Evolutionary conservation across 2,329 filamentous ascomycete genomes (phyloP), one percentile per base, ranked within the genome.

Genomic region (Hymenoscyphus occultus): DNA sequence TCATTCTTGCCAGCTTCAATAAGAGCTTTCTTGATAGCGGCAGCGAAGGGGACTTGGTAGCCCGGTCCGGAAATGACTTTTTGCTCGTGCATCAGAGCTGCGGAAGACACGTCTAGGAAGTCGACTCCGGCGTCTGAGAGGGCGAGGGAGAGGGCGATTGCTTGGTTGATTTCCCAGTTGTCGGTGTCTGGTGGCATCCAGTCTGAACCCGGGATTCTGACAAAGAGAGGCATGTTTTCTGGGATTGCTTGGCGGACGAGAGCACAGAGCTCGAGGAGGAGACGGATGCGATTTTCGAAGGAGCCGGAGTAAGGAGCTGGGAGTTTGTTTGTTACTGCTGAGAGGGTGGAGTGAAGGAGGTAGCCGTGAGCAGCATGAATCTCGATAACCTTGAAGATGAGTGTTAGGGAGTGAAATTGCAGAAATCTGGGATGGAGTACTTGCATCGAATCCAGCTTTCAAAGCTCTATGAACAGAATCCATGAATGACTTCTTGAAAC

Each of bases 311-410:
- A 90, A 61, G 81, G 72, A 70, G 90, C 87, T 0, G 81, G 89
- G n/a, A 91, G 84, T 63, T 83, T 79, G 78, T 94, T 94, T 19
- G 82, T 81, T 0, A 83, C 82, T 0, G 90, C 89, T 0, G 86
- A 87, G 9, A 92, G 69, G 80, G 93, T 93, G 4, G 80, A 78
- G 70, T 87, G 85, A 0, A 93, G 79, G 0, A 94, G 82, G 74
- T 93, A 94, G 2, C 91, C 90, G 71, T 94, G 90, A 0, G 90
- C 91, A 71, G 83, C 84, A 78, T 94, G 91, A 60, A 94, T 84
- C 76, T 95, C 91, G 64, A 94, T 86, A 13, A 74, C 72, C 64
- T 75, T 67, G 19, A 72, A 5, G 3, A 9, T 19, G 6, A 9
- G 35, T 12, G 58, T 42, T 42, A 60, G 10, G 4, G 14, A 10